Evolutionary conservation across 148 eudicot genomes (phyloP), one percentile per base, ranked within the genome.

Genomic region (Amaranthus palmeri): DNA sequence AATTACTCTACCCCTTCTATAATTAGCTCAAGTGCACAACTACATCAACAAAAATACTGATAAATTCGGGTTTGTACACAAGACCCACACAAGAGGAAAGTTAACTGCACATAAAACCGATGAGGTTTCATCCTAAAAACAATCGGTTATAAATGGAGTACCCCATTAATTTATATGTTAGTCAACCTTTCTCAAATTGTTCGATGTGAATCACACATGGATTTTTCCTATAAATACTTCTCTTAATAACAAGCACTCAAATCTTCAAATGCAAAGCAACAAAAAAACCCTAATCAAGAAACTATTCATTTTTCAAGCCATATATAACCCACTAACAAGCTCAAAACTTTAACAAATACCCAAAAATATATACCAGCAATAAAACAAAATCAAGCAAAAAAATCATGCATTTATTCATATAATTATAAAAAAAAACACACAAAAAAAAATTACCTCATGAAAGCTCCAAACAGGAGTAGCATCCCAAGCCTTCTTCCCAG

Each of bases 381-480:
- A 50, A 51, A 68, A 42, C 2, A 62, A 64, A 56, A 45, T 12
- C 2, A 41, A 70, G 18, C 66, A 3, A 5, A 13, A 40, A 49
- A 53, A 13, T 47, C 13, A 73, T 44, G 54, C 56, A 65, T 55
- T 48, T 15, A 66, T 62, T 42, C 5, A 8, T 40, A 40, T 59
- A 40, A 55, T 25, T 65, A 69, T 25, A 64, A 53, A 51, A 58
- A 40, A 42, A 8, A 43, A 55, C 10, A 36, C 15, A 10, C 13
- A 52, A 46, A 69, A 8, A 40, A 74, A 12, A 51, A 11, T 78
- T 45, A 91, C 98, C 93, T 95, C 85, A 79, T 83, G 86, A 80
- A 91, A 95, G 74, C 74, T 80, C 59, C 65, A 83, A 79, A 86
- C 96, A 65, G 91, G 85, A 62, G 90, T 87, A 67, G 73, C 74